phyloP scores from a whole-genome alignment of 169 alveolate genomes.

The Pseudocohnilembus persalinus region DNA sequence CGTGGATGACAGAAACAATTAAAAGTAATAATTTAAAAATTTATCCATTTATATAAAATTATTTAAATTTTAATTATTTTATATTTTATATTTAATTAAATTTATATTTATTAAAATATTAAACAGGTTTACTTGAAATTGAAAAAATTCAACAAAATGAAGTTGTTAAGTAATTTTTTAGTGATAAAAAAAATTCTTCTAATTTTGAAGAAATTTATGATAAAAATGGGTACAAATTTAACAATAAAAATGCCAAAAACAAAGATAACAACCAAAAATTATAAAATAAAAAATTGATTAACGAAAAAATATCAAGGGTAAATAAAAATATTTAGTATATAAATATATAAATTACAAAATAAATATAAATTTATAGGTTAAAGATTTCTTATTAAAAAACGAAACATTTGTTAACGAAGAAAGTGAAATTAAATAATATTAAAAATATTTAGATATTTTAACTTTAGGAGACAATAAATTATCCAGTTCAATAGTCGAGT shows the following conservation, averaged over 20 bases:
- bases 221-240: background rate
- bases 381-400: too few relatives aligned
- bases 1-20: background rate
- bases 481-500: background rate
- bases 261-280: background rate
- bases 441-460: background rate
- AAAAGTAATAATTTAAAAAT: too few relatives aligned
- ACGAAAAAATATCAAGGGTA: background rate
- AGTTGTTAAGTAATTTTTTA: background rate
- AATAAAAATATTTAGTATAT: too few relatives aligned
- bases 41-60: too few relatives aligned
- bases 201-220: background rate
- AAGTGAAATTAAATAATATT: too few relatives aligned
- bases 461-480: background rate
- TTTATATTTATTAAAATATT: too few relatives aligned
- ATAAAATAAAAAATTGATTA: background rate
- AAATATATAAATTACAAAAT: too few relatives aligned
- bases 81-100: too few relatives aligned
- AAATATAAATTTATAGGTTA: too few relatives aligned
- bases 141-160: background rate
- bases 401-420: too few relatives aligned
- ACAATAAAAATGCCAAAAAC: background rate
- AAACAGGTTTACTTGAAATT: background rate
- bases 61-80: too few relatives aligned
- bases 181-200: background rate